A percentile compares a stretch with the other conserved stretches of the same genome.
Conservation (phyloP, 768 basidiomycete genomes). For the Xanthoconium purpureum region DNA sequence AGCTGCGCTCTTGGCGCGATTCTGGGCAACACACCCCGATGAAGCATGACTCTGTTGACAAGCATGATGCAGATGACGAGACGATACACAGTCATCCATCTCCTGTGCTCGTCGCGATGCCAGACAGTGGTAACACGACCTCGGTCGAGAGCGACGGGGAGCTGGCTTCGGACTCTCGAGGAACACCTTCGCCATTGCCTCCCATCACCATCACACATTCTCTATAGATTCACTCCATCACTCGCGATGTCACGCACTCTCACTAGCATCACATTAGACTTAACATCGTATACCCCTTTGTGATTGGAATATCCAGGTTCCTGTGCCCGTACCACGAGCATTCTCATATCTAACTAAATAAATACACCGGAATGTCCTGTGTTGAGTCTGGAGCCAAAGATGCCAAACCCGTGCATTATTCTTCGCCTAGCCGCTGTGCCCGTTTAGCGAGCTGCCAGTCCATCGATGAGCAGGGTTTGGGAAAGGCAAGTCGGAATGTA, state of each 20-base stretch:
- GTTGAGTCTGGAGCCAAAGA: not conserved
- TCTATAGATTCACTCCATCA: slow-evolving; percentile 20
- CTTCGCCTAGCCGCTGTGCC: slow-evolving; percentile 61
- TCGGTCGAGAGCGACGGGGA: slow-evolving; percentile 30
- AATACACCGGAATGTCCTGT: slow-evolving; percentile 2
- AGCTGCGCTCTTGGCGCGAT: slow-evolving; percentile 60
- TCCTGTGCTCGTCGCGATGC: slow-evolving; percentile 19
- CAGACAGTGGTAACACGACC: slow-evolving; percentile 14
- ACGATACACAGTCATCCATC: slow-evolving; percentile 22
- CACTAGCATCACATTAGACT: slow-evolving; percentile 15
- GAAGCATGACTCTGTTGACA: slow-evolving; percentile 11
- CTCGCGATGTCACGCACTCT: slow-evolving; percentile 5
- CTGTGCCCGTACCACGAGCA: slow-evolving; percentile 11
- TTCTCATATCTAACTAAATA: slow-evolving; percentile 14
- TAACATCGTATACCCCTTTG: slow-evolving; percentile 27
- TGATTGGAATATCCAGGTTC: slow-evolving; percentile 14
- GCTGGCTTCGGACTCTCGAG: slow-evolving; percentile 13
- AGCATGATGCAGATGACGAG: slow-evolving; percentile 30
- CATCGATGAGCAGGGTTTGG: not conserved
- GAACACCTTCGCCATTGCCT: slow-evolving; percentile 27
- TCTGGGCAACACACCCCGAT: slow-evolving; percentile 24
- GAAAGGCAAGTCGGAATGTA: not conserved
- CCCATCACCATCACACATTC: slow-evolving; percentile 46
- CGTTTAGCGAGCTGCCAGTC: slow-evolving; percentile 66
- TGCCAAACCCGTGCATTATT: slow-evolving; percentile 27